Conservation (phyloP, 1,284 basidiomycete genomes). For the Tetrapyrgos nigripes region DNA sequence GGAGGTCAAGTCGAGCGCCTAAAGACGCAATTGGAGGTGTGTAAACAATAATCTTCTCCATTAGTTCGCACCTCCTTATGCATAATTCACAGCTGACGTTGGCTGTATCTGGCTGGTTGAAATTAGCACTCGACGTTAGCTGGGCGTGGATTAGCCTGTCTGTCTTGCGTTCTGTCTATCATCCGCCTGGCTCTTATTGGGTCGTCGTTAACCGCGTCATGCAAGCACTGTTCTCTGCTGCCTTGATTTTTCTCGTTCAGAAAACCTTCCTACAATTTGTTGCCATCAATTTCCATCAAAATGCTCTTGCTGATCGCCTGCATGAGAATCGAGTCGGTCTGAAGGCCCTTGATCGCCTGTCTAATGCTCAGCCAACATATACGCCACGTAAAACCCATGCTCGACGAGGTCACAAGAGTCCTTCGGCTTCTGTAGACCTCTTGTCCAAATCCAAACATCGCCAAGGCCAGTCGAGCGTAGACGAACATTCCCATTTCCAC, state of each 20-base stretch:
- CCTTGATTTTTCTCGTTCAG: conserved; percentile 69
- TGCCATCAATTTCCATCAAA: conserved; percentile 81
- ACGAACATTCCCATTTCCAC: conserved; percentile 24
- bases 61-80: conserved; percentile 21
- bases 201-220: conserved; percentile 69
- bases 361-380: conserved; percentile 60
- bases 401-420: conserved; percentile 30
- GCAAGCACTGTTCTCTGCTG: conserved; percentile 72
- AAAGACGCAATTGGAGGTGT: conserved; percentile 69
- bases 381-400: conserved; percentile 33
- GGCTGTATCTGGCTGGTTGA: conserved; percentile 75
- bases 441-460: conserved; percentile 14
- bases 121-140: conserved; percentile 65
- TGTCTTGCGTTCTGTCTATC: conserved; percentile 58
- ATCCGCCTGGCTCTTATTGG: conserved; percentile 74
- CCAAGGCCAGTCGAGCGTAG: conserved; percentile 21
- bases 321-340: conserved; percentile 73
- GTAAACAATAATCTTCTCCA: neutral
- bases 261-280: conserved; percentile 77
- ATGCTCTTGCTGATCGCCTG: conserved; percentile 74
- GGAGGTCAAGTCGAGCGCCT: conserved; percentile 69
- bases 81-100: conserved; percentile 53
- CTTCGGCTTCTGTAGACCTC: conserved; percentile 23
- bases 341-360: conserved; percentile 71
- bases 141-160: conserved; percentile 79